Conservation (phyloP, 1,284 basidiomycete species). For the Pterulicium gracile region DNA sequence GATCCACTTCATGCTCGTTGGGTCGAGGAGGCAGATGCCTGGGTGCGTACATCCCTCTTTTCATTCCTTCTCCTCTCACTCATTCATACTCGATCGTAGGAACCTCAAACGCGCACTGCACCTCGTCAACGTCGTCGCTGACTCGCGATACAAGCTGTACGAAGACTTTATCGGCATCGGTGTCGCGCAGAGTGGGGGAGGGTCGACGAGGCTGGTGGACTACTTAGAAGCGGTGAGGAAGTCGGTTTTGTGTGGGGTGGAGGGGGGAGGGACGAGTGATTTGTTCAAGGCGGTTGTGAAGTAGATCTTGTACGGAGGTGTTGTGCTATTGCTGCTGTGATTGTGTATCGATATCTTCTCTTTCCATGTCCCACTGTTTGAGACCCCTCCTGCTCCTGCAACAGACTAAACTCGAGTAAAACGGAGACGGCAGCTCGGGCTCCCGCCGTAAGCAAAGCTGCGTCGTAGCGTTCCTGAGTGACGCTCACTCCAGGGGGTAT, state of each 20-base stretch:
- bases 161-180: slow-evolving; percentile 56
- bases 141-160: slow-evolving; percentile 81
- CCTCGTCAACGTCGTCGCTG: slow-evolving; percentile 79
- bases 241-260: slow-evolving; percentile 60
- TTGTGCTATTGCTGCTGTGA: too few relatives aligned
- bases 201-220: slow-evolving; percentile 37
- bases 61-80: neutral
- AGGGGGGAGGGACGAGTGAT: slow-evolving; percentile 56
- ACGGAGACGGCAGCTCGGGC: too few relatives aligned
- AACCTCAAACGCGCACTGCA: slow-evolving; percentile 75
- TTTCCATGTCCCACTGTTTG: too few relatives aligned
- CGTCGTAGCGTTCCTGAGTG: too few relatives aligned
- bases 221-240: slow-evolving; percentile 66
- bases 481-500: too few relatives aligned
- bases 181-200: slow-evolving; percentile 41
- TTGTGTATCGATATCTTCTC: too few relatives aligned
- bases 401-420: too few relatives aligned
- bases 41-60: slow-evolving; percentile 39
- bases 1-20: slow-evolving; percentile 66
- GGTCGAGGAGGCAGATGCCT: slow-evolving; percentile 55
- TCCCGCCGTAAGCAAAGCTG: too few relatives aligned
- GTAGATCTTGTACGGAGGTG: too few relatives aligned
- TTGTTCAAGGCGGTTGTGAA: slow-evolving; percentile 43
- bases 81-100: slow-evolving; percentile 28
- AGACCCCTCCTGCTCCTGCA: too few relatives aligned